Base-by-base conservation (phyloP, 129 eudicot species). In the Centrapalus pauciflorus region DNA sequence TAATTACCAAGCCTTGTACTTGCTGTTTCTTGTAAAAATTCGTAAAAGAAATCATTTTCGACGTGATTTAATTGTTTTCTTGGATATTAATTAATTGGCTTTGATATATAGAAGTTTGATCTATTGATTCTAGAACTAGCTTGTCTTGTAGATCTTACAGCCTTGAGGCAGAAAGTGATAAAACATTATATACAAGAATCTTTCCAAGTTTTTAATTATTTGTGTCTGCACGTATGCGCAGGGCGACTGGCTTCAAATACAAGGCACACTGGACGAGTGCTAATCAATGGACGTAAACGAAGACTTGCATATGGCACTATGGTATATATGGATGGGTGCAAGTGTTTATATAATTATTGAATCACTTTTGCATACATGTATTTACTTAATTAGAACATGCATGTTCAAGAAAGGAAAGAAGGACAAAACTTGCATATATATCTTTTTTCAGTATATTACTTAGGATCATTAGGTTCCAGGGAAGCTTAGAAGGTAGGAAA, bases 271-370 rank as follows among this genome's bases (percentile, higher is more conserved):
- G 77, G 77, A 48, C 29, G 49, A 35, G 34, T 72, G 34, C 69
- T 72, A 34, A 50, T 72, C 20, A 72, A 72, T 7, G 68, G 77
- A 24, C 65, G 34, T 30, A 61, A 72, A 51, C 61, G 19, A 33
- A 61, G 69, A 63, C 77, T 48, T 51, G 25, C 63, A 49, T 72
- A 72, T 61, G 77, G 70, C n/a, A 72, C 77, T n/a, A 46, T 63
- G 77, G 77, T 72, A 71, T 48, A n/a, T n/a, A n/a, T n/a, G n/a
- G n/a, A n/a, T n/a, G n/a, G n/a, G n/a, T n/a, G n/a, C n/a, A n/a
- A n/a, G n/a, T n/a, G n/a, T n/a, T n/a, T n/a, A n/a, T n/a, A n/a
- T n/a, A n/a, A n/a, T n/a, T n/a, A n/a, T n/a, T n/a, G n/a, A n/a
- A n/a, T n/a, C n/a, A n/a, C n/a, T n/a, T n/a, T n/a, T n/a, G n/a